phyloP scores from a whole-genome alignment of 176 grass and related monocot species.

The Ensete glaucum region DNA sequence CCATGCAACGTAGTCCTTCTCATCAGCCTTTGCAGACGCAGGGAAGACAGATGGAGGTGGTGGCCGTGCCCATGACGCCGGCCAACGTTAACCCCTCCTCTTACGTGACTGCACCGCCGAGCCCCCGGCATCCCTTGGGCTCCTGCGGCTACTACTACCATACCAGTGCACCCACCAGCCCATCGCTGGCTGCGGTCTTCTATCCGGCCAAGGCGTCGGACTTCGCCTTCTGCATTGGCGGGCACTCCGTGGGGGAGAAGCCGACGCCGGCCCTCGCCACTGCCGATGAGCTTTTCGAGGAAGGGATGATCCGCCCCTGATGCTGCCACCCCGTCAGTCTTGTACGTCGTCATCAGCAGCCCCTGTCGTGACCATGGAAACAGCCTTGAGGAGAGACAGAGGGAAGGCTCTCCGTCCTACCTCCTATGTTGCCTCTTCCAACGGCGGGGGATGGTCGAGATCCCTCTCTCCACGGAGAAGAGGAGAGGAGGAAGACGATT shows the following conservation, averaged over 20 bases:
- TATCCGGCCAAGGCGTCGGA: constrained; percentile 25
- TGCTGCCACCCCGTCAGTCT: constrained; percentile 16
- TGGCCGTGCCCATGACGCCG: constrained; percentile 42
- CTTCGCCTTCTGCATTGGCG: constrained; percentile 50
- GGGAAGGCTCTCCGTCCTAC: constrained; percentile 14
- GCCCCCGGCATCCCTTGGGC: constrained; percentile 30
- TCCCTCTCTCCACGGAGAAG: constrained; percentile 70
- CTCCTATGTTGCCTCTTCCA: not conserved
- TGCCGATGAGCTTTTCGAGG: constrained; percentile 99
- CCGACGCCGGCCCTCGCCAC: constrained; percentile 38
- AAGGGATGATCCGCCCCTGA: constrained; percentile 78
- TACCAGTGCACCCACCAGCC: constrained; percentile 78
- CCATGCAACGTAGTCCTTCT: too few species aligned
- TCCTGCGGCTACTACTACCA: constrained; percentile 42
- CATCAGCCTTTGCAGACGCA: not conserved
- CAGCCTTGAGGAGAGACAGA: constrained; percentile 20
- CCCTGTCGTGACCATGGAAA: constrained; percentile 12
- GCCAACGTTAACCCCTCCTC: constrained; percentile 9
- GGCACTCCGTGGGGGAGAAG: constrained; percentile 22
- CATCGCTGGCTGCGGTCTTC: constrained; percentile 27
- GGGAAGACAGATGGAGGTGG: constrained; percentile 45
- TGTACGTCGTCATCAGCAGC: not conserved
- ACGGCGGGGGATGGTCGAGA: constrained; percentile 29
- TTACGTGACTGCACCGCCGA: constrained; percentile 43
- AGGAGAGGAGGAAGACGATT: constrained; percentile 23